Percentiles rank a stretch among this genome's conserved stretches.
Conservation (phyloP, 208 protist species). For the Leishmania lainsoni region DNA sequence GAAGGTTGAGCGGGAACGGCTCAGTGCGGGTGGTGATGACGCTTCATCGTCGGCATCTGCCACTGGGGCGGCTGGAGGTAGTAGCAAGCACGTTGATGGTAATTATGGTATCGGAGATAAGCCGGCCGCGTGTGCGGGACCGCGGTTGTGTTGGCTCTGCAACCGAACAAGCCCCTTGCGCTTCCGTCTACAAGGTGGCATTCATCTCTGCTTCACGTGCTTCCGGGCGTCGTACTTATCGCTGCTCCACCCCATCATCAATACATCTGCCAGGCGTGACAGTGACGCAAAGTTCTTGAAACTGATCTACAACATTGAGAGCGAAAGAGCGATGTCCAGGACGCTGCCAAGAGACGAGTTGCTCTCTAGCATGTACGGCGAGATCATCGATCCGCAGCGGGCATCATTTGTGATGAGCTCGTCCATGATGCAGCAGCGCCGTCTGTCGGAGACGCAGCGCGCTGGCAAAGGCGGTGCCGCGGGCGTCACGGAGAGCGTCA, state of each 20-base stretch:
- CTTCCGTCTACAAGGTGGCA: constrained; percentile 46
- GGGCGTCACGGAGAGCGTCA: neutral
- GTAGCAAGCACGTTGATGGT: neutral
- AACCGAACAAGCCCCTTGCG: constrained; percentile 30
- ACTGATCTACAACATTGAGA: constrained; percentile 43
- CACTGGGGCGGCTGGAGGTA: neutral
- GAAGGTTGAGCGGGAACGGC: constrained; percentile 48
- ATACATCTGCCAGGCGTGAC: constrained; percentile 46
- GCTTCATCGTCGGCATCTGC: neutral
- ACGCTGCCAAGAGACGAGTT: constrained; percentile 20
- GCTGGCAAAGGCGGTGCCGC: neutral
- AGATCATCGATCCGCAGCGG: constrained; percentile 39
- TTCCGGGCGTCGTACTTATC: constrained; percentile 58
- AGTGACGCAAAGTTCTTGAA: constrained; percentile 47
- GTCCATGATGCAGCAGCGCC: constrained; percentile 35
- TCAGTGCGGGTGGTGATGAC: constrained; percentile 9
- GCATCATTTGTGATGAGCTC: constrained; percentile 53
- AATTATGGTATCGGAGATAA: neutral
- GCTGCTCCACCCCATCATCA: constrained; percentile 57
- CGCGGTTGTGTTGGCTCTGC: constrained; percentile 69
- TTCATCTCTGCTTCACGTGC: constrained; percentile 69
- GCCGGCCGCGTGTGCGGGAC: neutral
- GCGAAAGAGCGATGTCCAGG: constrained; percentile 15
- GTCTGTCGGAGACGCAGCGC: constrained; percentile 1
- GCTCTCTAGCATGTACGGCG: constrained; percentile 28